These are phyloP conservation scores for Funneliformis mosseae DNA, from an alignment of 192 early-diverging fungal species.

Conservation along the genomic window DNA sequence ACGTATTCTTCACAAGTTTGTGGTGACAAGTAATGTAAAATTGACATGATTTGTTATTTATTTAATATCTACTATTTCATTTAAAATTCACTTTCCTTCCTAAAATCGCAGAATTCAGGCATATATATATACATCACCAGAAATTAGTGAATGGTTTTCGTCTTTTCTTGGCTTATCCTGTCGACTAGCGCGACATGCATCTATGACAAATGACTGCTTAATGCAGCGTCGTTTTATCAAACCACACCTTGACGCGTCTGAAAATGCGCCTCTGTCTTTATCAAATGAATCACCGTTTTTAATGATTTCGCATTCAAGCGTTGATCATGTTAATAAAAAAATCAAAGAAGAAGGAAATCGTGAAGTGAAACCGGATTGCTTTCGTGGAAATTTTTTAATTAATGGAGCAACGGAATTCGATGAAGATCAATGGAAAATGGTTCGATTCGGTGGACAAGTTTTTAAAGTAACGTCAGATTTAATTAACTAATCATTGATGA, in stretches of 20 bases:
- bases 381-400: slow-evolving; percentile 74
- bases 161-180: slow-evolving; percentile 48
- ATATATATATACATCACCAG: slow-evolving; percentile 36
- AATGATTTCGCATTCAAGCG: slow-evolving; percentile 62
- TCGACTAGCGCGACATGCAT: slow-evolving; percentile 44
- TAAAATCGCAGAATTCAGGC: slow-evolving; percentile 5
- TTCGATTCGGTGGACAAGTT: slow-evolving; percentile 49
- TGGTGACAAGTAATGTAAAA: slow-evolving; percentile 41
- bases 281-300: slow-evolving; percentile 77
- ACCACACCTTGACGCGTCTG: slow-evolving; percentile 42
- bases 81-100: not conserved
- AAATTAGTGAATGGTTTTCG: slow-evolving; percentile 53
- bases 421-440: slow-evolving; percentile 65
- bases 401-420: slow-evolving; percentile 55
- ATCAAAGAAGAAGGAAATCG: slow-evolving; percentile 38
- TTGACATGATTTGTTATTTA: slow-evolving; percentile 6
- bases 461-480: slow-evolving; percentile 51
- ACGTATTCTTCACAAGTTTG: slow-evolving; percentile 44
- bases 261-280: slow-evolving; percentile 51
- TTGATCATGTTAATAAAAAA: slow-evolving; percentile 55
- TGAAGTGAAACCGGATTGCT: slow-evolving; percentile 47
- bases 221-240: slow-evolving; percentile 38
- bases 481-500: not conserved
- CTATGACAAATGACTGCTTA: not conserved
- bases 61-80: not conserved